Base-by-base conservation (phyloP, 371 early-diverging fungal genomes). In the Syncephalastrum monosporum region DNA sequence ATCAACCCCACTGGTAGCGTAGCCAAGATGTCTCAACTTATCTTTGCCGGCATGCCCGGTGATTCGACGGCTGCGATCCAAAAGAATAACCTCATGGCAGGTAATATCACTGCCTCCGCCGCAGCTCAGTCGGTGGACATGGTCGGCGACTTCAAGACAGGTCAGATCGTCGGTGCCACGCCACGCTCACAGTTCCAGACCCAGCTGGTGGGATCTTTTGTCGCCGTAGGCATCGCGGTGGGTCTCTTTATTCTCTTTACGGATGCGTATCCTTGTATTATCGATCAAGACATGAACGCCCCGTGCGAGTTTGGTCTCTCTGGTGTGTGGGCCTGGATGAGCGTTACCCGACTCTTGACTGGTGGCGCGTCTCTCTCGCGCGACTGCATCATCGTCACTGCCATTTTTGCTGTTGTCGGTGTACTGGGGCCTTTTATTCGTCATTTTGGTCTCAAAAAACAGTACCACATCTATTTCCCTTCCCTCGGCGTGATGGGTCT, bases 401-500 rank as follows among this genome's bases (percentile, higher is more conserved):
- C 63, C 55, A 62, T 79, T 42, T 75, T 70, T 55, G 80, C 75
- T 50, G 69, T 71, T 50, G 66, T 82, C 25, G 85, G 76, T 52
- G 61, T 76, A 15, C 45, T 63, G 33, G 65, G 72, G 56, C 80
- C 84, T 42, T 57, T 85, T 44, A 13, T 81, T 50, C 84, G 83
- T 55, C 66, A 78, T 58, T 76, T 81, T 70, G 50, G 72, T 8
- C 50, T 84, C n/a, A 83, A 86, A 21, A 44, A 74, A 47, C 69
- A 74, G 51, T 81, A 72, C 56, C 81, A 79, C 45, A 67, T 61
- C 29, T 82, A 69, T 59, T 73, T 83, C 66, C 80, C 86, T 55
- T 89, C 87, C 59, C 45, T 82, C 53, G 79, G 77, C 60, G 87
- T 90, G 16, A 64, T 87, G 12, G 91, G 91, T 61, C 72, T 91